Base-by-base conservation (phyloP, 2,329 filamentous ascomycete genomes). In the Pseudogymnoascus pannorum region DNA sequence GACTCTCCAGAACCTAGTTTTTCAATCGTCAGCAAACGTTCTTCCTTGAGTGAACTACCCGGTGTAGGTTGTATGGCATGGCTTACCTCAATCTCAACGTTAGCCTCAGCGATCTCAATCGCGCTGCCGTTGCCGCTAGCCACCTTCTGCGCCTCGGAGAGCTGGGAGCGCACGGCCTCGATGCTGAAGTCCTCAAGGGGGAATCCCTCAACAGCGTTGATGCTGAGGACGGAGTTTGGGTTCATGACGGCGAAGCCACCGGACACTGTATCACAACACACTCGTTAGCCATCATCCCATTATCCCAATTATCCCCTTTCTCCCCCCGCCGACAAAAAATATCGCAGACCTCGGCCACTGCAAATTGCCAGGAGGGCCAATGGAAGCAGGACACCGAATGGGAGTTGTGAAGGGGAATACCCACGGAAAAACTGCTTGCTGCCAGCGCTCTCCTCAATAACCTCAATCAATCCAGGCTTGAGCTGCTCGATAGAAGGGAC, bases 21-120 rank as follows among this genome's bases (percentile, higher is more conserved):
- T 48, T 48, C n/a, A n/a, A n/a, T 22, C 35, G 71, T 82, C 71
- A 83, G 44, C 26, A 54, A 54, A 2, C n/a, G n/a, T n/a, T n/a
- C n/a, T n/a, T n/a, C n/a, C n/a, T n/a, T n/a, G n/a, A n/a, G n/a
- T n/a, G n/a, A n/a, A n/a, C n/a, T n/a, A n/a, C n/a, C n/a, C n/a
- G n/a, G n/a, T n/a, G 33, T n/a, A 36, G 36, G 36, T 18, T 29
- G 20, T 18, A 60, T 60, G 60, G 70, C 81, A 75, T 78, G n/a
- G n/a, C n/a, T n/a, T n/a, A 96, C 93, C 91, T 99, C 94, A 70
- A 99, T 80, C 84, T 97, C 93, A 76, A 99, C 93, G 86, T 97
- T 97, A 69, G 94, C 94, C 86, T 99, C 94, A 67, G 93, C 93
- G 78, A 97, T 90, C 74, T 97, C 94, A 80, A 92, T 88, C 85